Conservation (phyloP, 108 stramenopile species). For the Pelagomonas calceolata region DNA sequence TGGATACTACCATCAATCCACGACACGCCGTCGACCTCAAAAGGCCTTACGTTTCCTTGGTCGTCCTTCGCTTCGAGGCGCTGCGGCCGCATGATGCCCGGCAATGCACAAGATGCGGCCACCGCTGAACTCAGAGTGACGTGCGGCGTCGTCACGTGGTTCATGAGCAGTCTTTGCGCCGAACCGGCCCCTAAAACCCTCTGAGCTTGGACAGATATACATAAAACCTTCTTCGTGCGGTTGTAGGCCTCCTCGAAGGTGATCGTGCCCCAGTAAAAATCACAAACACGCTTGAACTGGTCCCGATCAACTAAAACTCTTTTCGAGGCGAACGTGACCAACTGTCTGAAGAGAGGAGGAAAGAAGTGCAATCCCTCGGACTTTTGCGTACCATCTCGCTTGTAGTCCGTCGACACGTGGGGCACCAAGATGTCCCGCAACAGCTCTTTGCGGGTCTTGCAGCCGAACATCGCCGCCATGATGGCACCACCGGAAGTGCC, state of each 20-base stretch:
- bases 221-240: conserved; percentile 73
- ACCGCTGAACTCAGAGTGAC: conserved; percentile 76
- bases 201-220: conserved; percentile 77
- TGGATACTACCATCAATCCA: conserved; percentile 88
- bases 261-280: conserved; percentile 67
- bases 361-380: conserved; percentile 72
- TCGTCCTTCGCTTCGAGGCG: conserved; percentile 70
- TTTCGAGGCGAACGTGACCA: conserved; percentile 56
- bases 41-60: conserved; percentile 60
- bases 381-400: conserved; percentile 62
- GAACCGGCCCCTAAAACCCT: conserved; percentile 38
- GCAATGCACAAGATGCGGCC: conserved; percentile 74
- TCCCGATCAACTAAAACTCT: conserved; percentile 61
- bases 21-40: conserved; percentile 85
- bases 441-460: conserved; percentile 61
- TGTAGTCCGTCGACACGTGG: conserved; percentile 69
- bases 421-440: conserved; percentile 58
- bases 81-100: conserved; percentile 76
- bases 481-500: conserved; percentile 80
- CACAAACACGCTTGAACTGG: conserved; percentile 61
- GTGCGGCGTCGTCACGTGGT: conserved; percentile 84
- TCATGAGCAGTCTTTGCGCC: conserved; percentile 65
- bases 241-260: conserved; percentile 88
- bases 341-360: conserved; percentile 62
- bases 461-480: conserved; percentile 77